Evolutionary conservation across 2,329 filamentous ascomycete species (phyloP).

Genomic region (Calcarisporium arbuscula): DNA sequence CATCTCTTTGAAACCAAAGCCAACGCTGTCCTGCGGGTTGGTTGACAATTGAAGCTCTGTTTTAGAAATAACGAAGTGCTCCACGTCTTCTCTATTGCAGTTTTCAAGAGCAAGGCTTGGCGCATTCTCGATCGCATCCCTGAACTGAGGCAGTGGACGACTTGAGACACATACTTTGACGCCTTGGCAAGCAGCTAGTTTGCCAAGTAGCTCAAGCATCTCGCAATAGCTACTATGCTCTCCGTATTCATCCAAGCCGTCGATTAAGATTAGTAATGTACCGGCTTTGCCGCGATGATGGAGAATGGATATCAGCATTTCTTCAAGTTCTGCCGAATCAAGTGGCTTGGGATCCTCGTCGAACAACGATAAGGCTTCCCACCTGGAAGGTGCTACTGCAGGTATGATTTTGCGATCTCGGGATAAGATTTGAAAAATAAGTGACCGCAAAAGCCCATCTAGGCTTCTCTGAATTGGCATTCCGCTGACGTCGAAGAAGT

Average conservation of each 20-base stretch:
- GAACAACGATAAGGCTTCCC: constrained; percentile 2
- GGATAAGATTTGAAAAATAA: constrained; percentile 10
- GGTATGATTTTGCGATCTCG: constrained; percentile 4
- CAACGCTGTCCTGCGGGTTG: too few relatives aligned
- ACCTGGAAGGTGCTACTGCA: too few relatives aligned
- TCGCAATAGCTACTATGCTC: too few relatives aligned
- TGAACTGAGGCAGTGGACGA: constrained; percentile 9
- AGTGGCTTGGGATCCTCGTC: constrained; percentile 1
- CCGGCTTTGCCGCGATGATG: not conserved
- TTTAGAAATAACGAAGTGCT: too few relatives aligned
- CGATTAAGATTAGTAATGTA: constrained; percentile 10
- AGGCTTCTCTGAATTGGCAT: constrained; percentile 10
- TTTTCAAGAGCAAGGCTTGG: too few relatives aligned
- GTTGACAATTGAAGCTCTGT: too few relatives aligned
- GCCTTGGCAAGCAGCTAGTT: too few relatives aligned
- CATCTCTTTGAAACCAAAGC: too few relatives aligned
- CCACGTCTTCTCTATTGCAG: too few relatives aligned
- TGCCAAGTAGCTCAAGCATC: too few relatives aligned
- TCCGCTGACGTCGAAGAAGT: constrained; percentile 10
- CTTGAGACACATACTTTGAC: constrained; percentile 14
- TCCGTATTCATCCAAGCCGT: constrained; percentile 15
- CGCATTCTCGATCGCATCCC: constrained; percentile 3
- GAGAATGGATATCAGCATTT: too few relatives aligned
- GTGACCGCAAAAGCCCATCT: constrained; percentile 7
- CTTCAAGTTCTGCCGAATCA: constrained; percentile 4